These are phyloP conservation scores for Calonectria henricotiae DNA, from an alignment of 2,329 filamentous ascomycete genomes.

Conservation along the genomic window DNA sequence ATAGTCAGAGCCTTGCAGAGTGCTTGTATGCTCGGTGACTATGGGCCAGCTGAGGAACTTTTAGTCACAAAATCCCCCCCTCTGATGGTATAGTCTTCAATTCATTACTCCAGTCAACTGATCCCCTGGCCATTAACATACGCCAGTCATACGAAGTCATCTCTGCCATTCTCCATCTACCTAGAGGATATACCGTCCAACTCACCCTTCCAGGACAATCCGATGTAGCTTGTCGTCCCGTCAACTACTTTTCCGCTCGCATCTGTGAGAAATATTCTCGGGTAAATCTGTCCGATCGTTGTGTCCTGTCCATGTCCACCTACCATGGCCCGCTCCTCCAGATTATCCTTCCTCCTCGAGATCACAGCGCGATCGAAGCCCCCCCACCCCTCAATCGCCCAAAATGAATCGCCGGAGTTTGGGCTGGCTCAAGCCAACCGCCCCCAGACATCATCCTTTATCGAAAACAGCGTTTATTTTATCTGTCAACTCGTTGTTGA, in stretches of 20 bases:
- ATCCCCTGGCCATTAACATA: background rate
- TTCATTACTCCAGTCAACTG: background rate
- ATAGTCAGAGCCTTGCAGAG: constrained; percentile 5
- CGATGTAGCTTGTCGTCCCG: background rate
- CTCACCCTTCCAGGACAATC: background rate
- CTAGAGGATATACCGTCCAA: constrained; percentile 1
- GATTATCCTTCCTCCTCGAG: constrained; percentile 8
- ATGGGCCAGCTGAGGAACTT: constrained; percentile 11
- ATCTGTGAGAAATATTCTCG: background rate
- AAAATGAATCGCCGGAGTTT: background rate
- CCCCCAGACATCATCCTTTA: background rate
- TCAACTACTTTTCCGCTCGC: background rate
- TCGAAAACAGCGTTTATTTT: background rate
- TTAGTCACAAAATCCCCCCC: background rate
- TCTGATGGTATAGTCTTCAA: constrained; percentile 16
- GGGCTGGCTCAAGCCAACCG: background rate
- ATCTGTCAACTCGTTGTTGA: constrained; percentile 8
- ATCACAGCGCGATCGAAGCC: background rate
- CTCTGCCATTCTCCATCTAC: background rate
- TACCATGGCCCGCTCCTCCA: constrained; percentile 1
- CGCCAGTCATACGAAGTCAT: background rate
- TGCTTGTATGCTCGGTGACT: constrained; percentile 9
- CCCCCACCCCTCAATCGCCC: background rate
- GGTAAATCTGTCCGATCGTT: background rate
- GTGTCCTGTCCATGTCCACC: constrained; percentile 4